These are phyloP conservation scores for Volutella citrinella DNA, from an alignment of 2,329 filamentous ascomycete genomes.

Conservation along the genomic window DNA sequence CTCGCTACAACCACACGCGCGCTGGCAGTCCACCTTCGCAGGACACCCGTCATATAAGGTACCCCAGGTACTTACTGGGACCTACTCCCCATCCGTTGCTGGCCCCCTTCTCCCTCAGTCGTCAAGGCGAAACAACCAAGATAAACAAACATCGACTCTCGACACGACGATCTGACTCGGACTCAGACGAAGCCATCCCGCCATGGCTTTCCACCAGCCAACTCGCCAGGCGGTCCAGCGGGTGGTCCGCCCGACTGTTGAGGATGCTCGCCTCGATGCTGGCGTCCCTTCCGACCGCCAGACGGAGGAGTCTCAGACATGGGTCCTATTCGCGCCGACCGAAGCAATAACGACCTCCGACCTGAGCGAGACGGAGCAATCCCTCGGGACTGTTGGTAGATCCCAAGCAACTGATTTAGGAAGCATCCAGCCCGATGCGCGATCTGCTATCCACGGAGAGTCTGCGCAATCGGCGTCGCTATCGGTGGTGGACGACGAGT, in stretches of 20 bases:
- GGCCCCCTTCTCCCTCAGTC: no score
- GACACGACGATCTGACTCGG: no score
- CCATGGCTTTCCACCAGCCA: conserved; percentile 62
- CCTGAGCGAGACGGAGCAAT: conserved; percentile 64
- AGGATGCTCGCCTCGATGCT: conserved; percentile 28
- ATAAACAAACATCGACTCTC: no score
- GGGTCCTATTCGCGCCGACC: conserved; percentile 89
- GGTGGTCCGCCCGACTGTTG: conserved; percentile 39
- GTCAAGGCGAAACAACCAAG: no score
- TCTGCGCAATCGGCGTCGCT: conserved; percentile 38
- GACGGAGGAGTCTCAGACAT: conserved; percentile 79
- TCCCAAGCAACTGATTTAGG: conserved; percentile 79
- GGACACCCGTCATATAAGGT: no score
- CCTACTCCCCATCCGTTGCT: no score
- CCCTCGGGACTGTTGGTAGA: conserved; percentile 63
- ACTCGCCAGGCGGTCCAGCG: conserved; percentile 52
- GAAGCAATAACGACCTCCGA: conserved; percentile 62
- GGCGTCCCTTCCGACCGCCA: conserved; percentile 30
- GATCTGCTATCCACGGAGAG: conserved; percentile 52
- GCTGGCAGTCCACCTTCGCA: no score
- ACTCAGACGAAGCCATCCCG: no score
- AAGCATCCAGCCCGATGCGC: conserved; percentile 68
- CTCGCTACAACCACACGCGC: no score
- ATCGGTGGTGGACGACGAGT: conserved; percentile 36
- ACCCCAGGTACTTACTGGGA: no score